Base-by-base conservation (phyloP, 2,329 filamentous ascomycete species). In the Pseudopithomyces chartarum region DNA sequence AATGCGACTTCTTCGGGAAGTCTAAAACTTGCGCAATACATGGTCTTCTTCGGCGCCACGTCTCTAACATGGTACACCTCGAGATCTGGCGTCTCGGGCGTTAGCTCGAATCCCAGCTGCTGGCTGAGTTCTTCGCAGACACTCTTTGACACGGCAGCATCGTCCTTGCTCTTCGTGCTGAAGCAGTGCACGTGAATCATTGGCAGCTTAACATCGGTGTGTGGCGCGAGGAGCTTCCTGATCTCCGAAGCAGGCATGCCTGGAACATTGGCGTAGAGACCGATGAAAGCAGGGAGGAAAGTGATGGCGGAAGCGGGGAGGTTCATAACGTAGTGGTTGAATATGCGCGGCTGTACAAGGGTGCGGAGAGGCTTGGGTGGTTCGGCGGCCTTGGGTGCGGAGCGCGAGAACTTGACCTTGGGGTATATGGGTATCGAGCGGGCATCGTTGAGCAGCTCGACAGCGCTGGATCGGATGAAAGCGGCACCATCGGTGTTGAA, bases 291-390 rank as follows among this genome's bases (percentile, higher is more conserved):
- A 29, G 85, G 80, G 68, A 97, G 82, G 73, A 99, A 99, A 56
- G 90, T 88, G 58, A 95, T 88, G 1, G 95, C 94, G 1, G 87
- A 90, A 1, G 93, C 95, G 0, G 95, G 95, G 15, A 99, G 88
- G 77, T 99, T 99, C 91, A 99, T 97, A 63, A 98, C 90, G 74
- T 93, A 99, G 79, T 98, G 95, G n/a, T 87, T 84, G 73, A 98
- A 91, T 36, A 88, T 88, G 2, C 83, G 83, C 2, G 94, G 94
- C 44, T 92, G 81, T 11, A 65, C 53, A 17, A 81, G 56, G 0
- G 70, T 78, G 56, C 76, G 73, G 33, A 78, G 52, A 44, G 78
- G 68, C 23, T 66, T 59, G 12, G 73, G 71, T 4, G 65, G 71
- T 7, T 63, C 59, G 26, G 56, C 40, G 6, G 58, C 53, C 1